Evolutionary conservation across 768 basidiomycete species (phyloP), one percentile per base, ranked within the genome.

Genomic region (Lactarius quietus): DNA sequence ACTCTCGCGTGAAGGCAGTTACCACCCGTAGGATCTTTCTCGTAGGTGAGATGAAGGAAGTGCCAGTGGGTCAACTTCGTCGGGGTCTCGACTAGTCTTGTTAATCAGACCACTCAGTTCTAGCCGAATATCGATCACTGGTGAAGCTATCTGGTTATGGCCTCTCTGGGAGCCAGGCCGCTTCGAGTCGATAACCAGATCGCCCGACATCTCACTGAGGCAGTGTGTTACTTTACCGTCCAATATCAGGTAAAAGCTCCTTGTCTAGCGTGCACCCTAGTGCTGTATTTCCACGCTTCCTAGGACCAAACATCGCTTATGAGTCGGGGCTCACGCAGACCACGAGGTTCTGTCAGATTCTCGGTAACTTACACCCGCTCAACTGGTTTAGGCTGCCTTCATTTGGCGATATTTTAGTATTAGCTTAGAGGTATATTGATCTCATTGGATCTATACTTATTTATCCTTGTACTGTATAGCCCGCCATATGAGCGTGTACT

Each of bases 361-460:
- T 65, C 86, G 84, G 82, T 82, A 62, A 86, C 84, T 82, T 82
- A 62, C 86, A 88, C 9, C 86, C 83, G 68, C 89, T 89, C 0
- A n/a, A n/a, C n/a, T n/a, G n/a, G n/a, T 89, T 92, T 23, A 90
- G 78, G 20, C 90, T 87, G 55, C 88, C 89, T 89, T 43, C 31
- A 35, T 36, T 48, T 28, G 48, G 20, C 15, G 10, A 17, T 38
- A 31, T 10, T 7, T 31, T 35, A 10, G 28, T 36, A 51, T 28
- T 33, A 51, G 48, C 48, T 51, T 51, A 51, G 48, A 51, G 48
- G 48, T 51, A 51, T 23, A 51, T 51, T 48, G 48, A 51, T 26
- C 14, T 51, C 48, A 7, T 15, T 6, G 23, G 48, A 51, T 51
- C 45, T 51, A 51, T 51, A 26, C 48, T 51, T 15, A 3, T 51